A percentile compares a stretch with the other conserved stretches of the same genome.
These are phyloP conservation scores for Diatrype stigma DNA, from an alignment of 2,329 filamentous ascomycete species.

Conservation along the genomic window DNA sequence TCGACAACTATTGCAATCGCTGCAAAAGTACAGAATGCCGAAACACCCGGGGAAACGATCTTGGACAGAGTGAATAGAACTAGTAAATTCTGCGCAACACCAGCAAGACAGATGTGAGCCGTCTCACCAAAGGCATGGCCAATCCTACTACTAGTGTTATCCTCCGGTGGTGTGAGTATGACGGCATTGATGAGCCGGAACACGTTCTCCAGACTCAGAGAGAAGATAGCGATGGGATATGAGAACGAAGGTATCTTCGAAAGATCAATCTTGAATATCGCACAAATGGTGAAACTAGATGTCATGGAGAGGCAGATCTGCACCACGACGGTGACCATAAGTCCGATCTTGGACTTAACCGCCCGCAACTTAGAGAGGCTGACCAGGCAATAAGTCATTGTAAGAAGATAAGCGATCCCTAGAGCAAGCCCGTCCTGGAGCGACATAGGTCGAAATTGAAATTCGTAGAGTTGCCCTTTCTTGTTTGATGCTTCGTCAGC, in stretches of 20 bases:
- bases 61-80: constrained; percentile 63
- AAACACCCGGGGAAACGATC: constrained; percentile 65
- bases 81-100: constrained; percentile 63
- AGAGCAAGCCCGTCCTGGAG: constrained; percentile 60
- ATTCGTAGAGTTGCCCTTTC: constrained; percentile 66
- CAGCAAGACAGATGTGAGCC: constrained; percentile 63
- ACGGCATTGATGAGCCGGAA: constrained; percentile 75
- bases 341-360: constrained; percentile 69
- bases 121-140: constrained; percentile 71
- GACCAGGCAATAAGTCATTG: constrained; percentile 60
- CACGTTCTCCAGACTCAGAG: constrained; percentile 75
- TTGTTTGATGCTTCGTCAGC: constrained; percentile 45
- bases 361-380: constrained; percentile 67
- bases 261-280: constrained; percentile 69
- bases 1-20: constrained; percentile 73
- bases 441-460: constrained; percentile 72
- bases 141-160: constrained; percentile 64
- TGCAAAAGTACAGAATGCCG: constrained; percentile 72
- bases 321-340: constrained; percentile 65
- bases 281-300: constrained; percentile 76
- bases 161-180: constrained; percentile 64
- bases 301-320: constrained; percentile 71
- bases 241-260: constrained; percentile 69
- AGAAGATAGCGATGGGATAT: constrained; percentile 73
- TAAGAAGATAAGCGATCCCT: constrained; percentile 60